phyloP scores from a whole-genome alignment of 192 early-diverging fungal species.

The Coemansia furcata region DNA sequence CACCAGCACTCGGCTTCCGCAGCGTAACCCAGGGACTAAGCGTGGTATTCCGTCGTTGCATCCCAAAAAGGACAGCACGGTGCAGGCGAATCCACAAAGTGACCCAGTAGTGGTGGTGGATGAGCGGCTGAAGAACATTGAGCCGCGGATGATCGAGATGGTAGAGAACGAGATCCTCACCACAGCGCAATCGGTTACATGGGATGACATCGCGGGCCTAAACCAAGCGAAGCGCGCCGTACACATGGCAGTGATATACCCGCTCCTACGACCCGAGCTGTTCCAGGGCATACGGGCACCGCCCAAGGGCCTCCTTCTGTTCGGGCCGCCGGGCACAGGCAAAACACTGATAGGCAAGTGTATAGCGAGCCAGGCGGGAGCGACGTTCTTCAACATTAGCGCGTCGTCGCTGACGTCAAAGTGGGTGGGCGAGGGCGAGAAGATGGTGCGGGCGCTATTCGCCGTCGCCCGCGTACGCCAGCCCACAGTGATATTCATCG shows the following conservation, averaged over 20 bases:
- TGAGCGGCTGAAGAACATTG: slow-evolving; percentile 79
- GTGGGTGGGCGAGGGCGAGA: slow-evolving; percentile 95
- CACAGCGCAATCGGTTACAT: slow-evolving; percentile 56
- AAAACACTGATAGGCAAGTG: slow-evolving; percentile 88
- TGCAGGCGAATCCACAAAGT: background rate
- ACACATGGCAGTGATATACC: slow-evolving; percentile 78
- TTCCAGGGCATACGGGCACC: slow-evolving; percentile 83
- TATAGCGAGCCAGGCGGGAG: slow-evolving; percentile 81
- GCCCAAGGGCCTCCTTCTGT: slow-evolving; percentile 80
- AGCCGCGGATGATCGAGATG: slow-evolving; percentile 83
- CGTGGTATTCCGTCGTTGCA: slow-evolving; percentile 20
- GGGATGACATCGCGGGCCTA: slow-evolving; percentile 86
- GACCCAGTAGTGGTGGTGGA: slow-evolving; percentile 52
- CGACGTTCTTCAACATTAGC: slow-evolving; percentile 91
- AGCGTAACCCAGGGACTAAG: background rate
- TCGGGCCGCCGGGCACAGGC: slow-evolving; percentile 85
- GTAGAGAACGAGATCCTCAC: slow-evolving; percentile 89
- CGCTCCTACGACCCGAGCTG: slow-evolving; percentile 76
- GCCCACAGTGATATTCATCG: slow-evolving; percentile 89
- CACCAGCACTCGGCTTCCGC: background rate
- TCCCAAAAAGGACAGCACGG: slow-evolving; percentile 10
- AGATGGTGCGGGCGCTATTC: slow-evolving; percentile 89
- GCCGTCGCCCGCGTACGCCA: slow-evolving; percentile 84
- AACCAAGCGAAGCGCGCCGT: slow-evolving; percentile 79
- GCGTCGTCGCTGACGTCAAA: slow-evolving; percentile 90